Evolutionary conservation across 345 rosid species (phyloP).

Genomic region (Populus nigra): DNA sequence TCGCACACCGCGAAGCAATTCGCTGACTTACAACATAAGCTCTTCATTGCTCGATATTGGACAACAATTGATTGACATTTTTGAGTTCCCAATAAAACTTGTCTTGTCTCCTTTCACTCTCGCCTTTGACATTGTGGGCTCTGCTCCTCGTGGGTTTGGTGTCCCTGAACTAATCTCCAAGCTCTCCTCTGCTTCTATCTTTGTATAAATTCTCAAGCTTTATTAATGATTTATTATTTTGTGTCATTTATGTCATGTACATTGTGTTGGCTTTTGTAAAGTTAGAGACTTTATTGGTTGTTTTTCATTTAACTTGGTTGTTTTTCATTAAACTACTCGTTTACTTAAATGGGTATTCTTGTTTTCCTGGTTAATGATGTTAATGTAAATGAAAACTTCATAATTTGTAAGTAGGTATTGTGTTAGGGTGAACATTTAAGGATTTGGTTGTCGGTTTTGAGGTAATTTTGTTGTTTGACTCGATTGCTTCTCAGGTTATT

Average conservation of each 20-base stretch:
- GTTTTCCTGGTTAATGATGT: neutral
- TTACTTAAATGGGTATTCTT: neutral
- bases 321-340: neutral
- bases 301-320: neutral
- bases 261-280: neutral
- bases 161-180: slow-evolving; percentile 76
- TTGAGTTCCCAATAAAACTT: slow-evolving; percentile 73
- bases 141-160: slow-evolving; percentile 91
- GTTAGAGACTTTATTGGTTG: neutral
- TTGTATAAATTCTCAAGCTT: slow-evolving; percentile 43
- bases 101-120: slow-evolving; percentile 80
- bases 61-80: slow-evolving; percentile 59
- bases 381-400: neutral
- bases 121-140: slow-evolving; percentile 84
- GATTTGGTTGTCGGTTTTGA: too few species aligned
- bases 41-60: slow-evolving; percentile 58
- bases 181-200: slow-evolving; percentile 63
- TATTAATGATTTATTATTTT: neutral
- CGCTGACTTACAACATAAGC: slow-evolving; percentile 56
- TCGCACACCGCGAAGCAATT: slow-evolving; percentile 37
- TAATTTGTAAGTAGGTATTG: neutral
- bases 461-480: too few species aligned
- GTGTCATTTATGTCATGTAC: neutral
- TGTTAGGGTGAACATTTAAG: neutral
- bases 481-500: too few species aligned